Evolutionary conservation across 2,329 filamentous ascomycete genomes (phyloP).

Genomic region (Phyllosticta citriasiana): DNA sequence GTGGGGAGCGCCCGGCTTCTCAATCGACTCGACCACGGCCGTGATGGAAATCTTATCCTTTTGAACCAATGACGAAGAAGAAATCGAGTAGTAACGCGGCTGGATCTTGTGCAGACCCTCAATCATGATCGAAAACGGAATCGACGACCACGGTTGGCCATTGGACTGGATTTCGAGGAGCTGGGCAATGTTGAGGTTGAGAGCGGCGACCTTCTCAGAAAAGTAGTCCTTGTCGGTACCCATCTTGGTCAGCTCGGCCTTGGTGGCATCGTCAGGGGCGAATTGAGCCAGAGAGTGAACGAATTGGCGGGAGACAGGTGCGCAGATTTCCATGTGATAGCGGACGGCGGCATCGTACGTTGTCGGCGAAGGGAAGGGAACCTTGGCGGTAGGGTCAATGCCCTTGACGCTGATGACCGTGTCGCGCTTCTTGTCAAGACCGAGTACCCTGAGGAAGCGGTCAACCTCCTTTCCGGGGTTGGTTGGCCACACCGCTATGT

Average conservation of each 20-base stretch:
- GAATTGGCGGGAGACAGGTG: conserved; percentile 92
- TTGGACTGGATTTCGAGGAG: conserved; percentile 64
- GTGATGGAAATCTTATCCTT: conserved; percentile 93
- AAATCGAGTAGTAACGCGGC: conserved; percentile 98
- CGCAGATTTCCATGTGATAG: conserved; percentile 95
- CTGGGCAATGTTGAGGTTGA: conserved; percentile 83
- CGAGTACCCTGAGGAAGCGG: conserved; percentile 71
- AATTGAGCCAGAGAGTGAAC: conserved; percentile 80
- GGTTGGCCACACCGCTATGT: conserved; percentile 94
- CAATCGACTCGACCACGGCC: conserved; percentile 79
- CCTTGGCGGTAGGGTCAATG: conserved; percentile 89
- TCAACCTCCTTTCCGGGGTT: conserved; percentile 91
- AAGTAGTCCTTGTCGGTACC: conserved; percentile 95
- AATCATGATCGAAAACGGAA: conserved; percentile 91
- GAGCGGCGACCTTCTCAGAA: conserved; percentile 68
- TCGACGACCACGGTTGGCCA: conserved; percentile 65
- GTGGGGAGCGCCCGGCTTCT: conserved; percentile 64
- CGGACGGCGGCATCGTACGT: conserved; percentile 89
- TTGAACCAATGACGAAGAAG: conserved; percentile 87
- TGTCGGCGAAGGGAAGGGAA: conserved; percentile 93
- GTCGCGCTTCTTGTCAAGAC: conserved; percentile 65
- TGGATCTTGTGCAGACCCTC: conserved; percentile 92
- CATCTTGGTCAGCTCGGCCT: conserved; percentile 79
- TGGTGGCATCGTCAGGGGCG: conserved; percentile 72
- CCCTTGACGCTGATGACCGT: conserved; percentile 80